These are phyloP conservation scores for Pseudogymnoascus sp. DNA, from an alignment of 2,329 filamentous ascomycete species.

Conservation along the genomic window DNA sequence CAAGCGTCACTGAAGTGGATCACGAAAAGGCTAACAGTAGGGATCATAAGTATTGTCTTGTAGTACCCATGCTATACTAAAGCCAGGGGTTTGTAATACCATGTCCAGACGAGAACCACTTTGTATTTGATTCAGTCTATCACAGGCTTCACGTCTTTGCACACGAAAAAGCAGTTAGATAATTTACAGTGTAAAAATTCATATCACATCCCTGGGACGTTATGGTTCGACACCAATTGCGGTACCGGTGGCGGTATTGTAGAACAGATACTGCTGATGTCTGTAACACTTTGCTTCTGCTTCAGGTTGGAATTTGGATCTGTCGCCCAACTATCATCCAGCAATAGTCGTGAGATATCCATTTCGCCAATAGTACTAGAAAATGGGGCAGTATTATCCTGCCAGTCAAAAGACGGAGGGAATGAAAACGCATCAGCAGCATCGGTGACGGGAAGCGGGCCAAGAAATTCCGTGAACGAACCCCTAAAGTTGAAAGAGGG, in stretches of 20 bases:
- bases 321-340: conserved; percentile 39
- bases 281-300: conserved; percentile 22
- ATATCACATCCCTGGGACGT: conserved; percentile 11
- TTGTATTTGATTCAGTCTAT: not conserved
- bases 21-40: not conserved
- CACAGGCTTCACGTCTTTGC: not conserved
- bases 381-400: conserved; percentile 33
- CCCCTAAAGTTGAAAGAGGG: conserved; percentile 16
- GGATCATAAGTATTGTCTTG: not conserved
- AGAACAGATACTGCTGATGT: conserved; percentile 23
- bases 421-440: conserved; percentile 29
- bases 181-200: conserved; percentile 4
- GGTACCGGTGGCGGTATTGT: conserved; percentile 15
- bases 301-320: conserved; percentile 16
- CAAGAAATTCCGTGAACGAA: conserved; percentile 16
- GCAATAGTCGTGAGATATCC: conserved; percentile 51
- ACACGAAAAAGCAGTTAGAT: not conserved
- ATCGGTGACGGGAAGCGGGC: conserved; percentile 17
- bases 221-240: conserved; percentile 2
- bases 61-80: not conserved
- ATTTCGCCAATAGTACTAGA: conserved; percentile 44
- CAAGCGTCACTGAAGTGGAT: not conserved
- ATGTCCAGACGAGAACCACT: not conserved
- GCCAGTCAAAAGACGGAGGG: conserved; percentile 37
- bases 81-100: not conserved